Evolutionary conservation across 495 filamentous ascomycete genomes (phyloP).

Genomic region (Aspergillus sparsus): DNA sequence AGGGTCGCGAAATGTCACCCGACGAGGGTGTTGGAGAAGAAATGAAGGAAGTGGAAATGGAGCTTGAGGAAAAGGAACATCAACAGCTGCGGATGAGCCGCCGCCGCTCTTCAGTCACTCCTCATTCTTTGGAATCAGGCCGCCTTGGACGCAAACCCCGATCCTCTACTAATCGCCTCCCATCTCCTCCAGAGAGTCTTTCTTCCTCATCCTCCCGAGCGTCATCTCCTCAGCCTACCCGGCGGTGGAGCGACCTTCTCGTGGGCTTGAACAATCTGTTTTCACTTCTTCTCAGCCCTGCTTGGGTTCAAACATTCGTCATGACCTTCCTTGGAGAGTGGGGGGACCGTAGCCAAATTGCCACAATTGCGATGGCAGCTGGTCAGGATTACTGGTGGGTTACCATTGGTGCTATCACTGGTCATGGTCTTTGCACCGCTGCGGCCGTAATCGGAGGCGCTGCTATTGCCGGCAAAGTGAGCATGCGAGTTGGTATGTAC

Average conservation of each 20-base stretch:
- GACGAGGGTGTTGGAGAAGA: slow-evolving; percentile 90
- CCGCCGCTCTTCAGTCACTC: slow-evolving; percentile 54
- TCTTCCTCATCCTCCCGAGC: slow-evolving; percentile 60
- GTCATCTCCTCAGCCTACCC: slow-evolving; percentile 52
- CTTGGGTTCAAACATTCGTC: slow-evolving; percentile 98
- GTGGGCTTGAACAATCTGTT: slow-evolving; percentile 81
- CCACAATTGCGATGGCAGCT: slow-evolving; percentile 98
- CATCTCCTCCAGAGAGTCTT: slow-evolving; percentile 54
- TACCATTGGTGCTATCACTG: slow-evolving; percentile 81
- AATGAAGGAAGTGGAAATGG: slow-evolving; percentile 95
- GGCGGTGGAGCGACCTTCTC: slow-evolving; percentile 43
- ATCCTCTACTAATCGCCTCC: slow-evolving; percentile 50
- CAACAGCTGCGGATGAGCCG: slow-evolving; percentile 55
- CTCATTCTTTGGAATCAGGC: slow-evolving; percentile 52
- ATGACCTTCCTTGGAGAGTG: slow-evolving; percentile 99
- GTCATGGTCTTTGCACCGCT: slow-evolving; percentile 87
- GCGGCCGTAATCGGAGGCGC: slow-evolving; percentile 91
- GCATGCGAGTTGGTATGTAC: slow-evolving; percentile 91
- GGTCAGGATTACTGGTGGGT: slow-evolving; percentile 99
- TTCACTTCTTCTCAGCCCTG: slow-evolving; percentile 84
- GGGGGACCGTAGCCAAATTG: slow-evolving; percentile 97
- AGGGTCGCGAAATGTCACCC: slow-evolving; percentile 83
- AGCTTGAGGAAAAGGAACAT: slow-evolving; percentile 91
- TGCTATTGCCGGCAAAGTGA: slow-evolving; percentile 90
- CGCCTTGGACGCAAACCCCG: slow-evolving; percentile 49